Conservation (phyloP, 2,329 filamentous ascomycete genomes). For the Claviceps purpurea region DNA sequence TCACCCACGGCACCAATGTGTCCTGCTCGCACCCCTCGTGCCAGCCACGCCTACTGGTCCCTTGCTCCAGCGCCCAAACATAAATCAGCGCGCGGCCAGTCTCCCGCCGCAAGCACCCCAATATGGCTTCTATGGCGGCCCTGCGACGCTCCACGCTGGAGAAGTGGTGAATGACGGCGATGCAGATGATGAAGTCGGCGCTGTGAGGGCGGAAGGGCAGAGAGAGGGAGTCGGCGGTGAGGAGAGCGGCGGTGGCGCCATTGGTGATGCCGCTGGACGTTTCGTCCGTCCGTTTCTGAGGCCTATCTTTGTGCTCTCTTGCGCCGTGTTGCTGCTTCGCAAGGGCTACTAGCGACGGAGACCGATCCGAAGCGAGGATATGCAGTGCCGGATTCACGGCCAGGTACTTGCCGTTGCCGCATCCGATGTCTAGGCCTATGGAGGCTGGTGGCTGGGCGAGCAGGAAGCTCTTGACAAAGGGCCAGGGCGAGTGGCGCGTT, state of each 20-base stretch:
- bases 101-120: constrained; percentile 46
- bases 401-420: constrained; percentile 94
- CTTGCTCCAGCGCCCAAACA: constrained; percentile 93
- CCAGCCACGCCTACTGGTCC: constrained; percentile 76
- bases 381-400: constrained; percentile 63
- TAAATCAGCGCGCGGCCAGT: constrained; percentile 69
- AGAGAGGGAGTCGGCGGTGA: constrained; percentile 72
- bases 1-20: constrained; percentile 91
- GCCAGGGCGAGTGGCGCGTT: constrained; percentile 78
- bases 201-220: constrained; percentile 55
- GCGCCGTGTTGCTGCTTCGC: constrained; percentile 16
- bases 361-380: constrained; percentile 78
- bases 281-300: neutral
- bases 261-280: constrained; percentile 21
- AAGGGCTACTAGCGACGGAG: constrained; percentile 39
- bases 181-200: constrained; percentile 78
- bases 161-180: constrained; percentile 89
- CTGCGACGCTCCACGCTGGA: constrained; percentile 62
- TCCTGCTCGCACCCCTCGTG: constrained; percentile 74
- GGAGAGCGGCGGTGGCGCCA: constrained; percentile 35
- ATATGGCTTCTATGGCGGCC: constrained; percentile 56
- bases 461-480: constrained; percentile 73
- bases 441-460: constrained; percentile 50
- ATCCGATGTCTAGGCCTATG: constrained; percentile 81
- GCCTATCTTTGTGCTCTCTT: neutral